phyloP scores from a whole-genome alignment of 345 rosid genomes.

The Eucalyptus leucophloia region DNA sequence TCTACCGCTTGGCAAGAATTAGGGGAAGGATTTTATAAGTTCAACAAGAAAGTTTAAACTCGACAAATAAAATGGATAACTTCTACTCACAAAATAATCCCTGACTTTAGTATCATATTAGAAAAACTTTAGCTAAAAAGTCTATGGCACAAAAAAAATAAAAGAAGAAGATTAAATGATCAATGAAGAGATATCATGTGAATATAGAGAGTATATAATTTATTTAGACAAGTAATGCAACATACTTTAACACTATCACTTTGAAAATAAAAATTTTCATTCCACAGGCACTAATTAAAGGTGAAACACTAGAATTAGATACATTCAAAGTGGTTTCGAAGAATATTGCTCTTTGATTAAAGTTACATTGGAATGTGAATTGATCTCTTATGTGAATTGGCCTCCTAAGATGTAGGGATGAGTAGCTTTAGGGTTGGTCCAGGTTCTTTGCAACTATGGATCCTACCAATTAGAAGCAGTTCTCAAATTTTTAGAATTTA shows the following conservation, averaged over 20 bases:
- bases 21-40: not conserved
- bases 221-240: not conserved
- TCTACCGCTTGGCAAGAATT: not conserved
- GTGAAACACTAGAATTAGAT: not conserved
- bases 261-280: not conserved
- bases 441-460: too few relatives aligned
- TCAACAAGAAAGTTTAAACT: not conserved
- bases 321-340: not conserved
- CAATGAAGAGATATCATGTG: rapidly evolving
- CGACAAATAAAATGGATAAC: not conserved
- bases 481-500: too few relatives aligned
- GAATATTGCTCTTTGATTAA: not conserved
- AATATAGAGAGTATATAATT: rapidly evolving
- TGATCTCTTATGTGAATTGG: not conserved
- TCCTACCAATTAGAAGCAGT: too few relatives aligned
- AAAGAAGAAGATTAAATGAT: not conserved
- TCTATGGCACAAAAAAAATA: not conserved
- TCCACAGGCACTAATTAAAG: rapidly evolving
- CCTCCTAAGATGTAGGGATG: not conserved
- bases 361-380: not conserved
- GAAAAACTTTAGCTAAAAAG: not conserved
- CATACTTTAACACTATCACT: not conserved
- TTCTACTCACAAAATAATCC: too few relatives aligned
- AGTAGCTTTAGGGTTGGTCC: rapidly evolving
- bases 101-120: rapidly evolving